A percentile compares a stretch with the other conserved stretches of the same genome.
These are phyloP conservation scores for Nigrospora osmanthi DNA, from an alignment of 2,329 filamentous ascomycete genomes.

Conservation along the genomic window DNA sequence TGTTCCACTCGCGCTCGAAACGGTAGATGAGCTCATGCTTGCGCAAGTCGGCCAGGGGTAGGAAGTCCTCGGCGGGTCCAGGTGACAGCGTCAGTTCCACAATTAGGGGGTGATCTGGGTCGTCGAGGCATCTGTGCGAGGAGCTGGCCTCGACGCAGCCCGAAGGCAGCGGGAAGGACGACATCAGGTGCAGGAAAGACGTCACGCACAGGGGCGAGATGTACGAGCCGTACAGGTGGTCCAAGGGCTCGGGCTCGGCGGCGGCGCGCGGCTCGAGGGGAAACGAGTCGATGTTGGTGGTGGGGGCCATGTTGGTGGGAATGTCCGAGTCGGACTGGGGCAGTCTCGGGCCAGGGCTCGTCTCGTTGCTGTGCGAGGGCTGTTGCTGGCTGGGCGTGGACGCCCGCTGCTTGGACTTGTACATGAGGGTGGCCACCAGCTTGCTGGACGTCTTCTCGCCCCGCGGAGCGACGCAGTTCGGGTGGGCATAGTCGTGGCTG, in stretches of 20 bases:
- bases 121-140: conserved; percentile 59
- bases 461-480: conserved; percentile 48
- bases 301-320: conserved; percentile 50
- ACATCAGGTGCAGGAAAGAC: conserved; percentile 59
- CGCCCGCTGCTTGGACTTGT: conserved; percentile 33
- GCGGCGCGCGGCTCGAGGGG: conserved; percentile 49
- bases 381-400: conserved; percentile 4
- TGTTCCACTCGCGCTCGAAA: conserved; percentile 84
- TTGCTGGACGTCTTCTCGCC: conserved; percentile 37
- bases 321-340: conserved; percentile 31
- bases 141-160: conserved; percentile 47
- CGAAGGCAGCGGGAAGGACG: conserved; percentile 47
- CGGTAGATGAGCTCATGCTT: conserved; percentile 76
- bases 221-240: conserved; percentile 59
- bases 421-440: conserved; percentile 57
- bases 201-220: conserved; percentile 58
- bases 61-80: conserved; percentile 52
- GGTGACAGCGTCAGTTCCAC: conserved; percentile 60
- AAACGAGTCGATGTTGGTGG: conserved; percentile 48
- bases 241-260: conserved; percentile 49
- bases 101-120: conserved; percentile 49
- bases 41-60: conserved; percentile 61
- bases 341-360: conserved; percentile 25
- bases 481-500: conserved; percentile 54
- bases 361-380: conserved; percentile 18